phyloP scores from a whole-genome alignment of 176 grass and related monocot species.

The Pontederia crassipes region DNA sequence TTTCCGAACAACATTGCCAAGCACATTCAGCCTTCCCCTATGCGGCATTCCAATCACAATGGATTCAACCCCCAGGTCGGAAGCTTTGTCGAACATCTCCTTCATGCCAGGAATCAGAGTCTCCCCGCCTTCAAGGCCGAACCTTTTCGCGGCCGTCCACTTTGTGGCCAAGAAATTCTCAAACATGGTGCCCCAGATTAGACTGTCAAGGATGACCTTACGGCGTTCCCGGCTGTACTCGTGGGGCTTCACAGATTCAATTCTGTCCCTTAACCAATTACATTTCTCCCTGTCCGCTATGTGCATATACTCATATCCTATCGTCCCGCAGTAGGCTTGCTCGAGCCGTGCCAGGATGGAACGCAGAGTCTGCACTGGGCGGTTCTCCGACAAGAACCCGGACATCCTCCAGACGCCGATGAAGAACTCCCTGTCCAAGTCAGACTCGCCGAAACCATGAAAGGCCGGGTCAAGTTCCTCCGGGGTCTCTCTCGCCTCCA shows the following conservation, averaged over 20 bases:
- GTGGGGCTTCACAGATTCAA: slow-evolving; percentile 41
- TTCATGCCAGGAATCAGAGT: slow-evolving; percentile 97
- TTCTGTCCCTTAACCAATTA: slow-evolving; percentile 89
- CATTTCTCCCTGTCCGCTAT: slow-evolving; percentile 84
- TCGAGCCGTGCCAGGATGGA: slow-evolving; percentile 71
- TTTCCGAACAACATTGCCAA: slow-evolving; percentile 82
- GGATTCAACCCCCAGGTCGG: slow-evolving; percentile 62
- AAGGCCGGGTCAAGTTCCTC: slow-evolving; percentile 49
- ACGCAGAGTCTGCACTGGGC: slow-evolving; percentile 69
- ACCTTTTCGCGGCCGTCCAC: slow-evolving; percentile 85
- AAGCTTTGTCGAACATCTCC: slow-evolving; percentile 80
- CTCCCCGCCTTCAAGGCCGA: slow-evolving; percentile 83
- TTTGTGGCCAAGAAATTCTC: slow-evolving; percentile 95
- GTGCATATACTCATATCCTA: slow-evolving; percentile 96
- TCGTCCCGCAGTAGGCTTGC: slow-evolving; percentile 73
- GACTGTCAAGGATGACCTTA: slow-evolving; percentile 72
- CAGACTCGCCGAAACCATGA: slow-evolving; percentile 69
- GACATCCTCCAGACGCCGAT: slow-evolving; percentile 79
- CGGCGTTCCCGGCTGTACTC: slow-evolving; percentile 54
- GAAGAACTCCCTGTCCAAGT: slow-evolving; percentile 91
- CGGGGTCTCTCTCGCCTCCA: slow-evolving; percentile 39
- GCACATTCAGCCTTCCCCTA: slow-evolving; percentile 89
- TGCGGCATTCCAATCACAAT: slow-evolving; percentile 97
- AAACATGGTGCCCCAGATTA: slow-evolving; percentile 89
- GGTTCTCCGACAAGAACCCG: slow-evolving; percentile 82